Conservation (phyloP, 805 yeast species). For the Blastobotrys parvus region DNA sequence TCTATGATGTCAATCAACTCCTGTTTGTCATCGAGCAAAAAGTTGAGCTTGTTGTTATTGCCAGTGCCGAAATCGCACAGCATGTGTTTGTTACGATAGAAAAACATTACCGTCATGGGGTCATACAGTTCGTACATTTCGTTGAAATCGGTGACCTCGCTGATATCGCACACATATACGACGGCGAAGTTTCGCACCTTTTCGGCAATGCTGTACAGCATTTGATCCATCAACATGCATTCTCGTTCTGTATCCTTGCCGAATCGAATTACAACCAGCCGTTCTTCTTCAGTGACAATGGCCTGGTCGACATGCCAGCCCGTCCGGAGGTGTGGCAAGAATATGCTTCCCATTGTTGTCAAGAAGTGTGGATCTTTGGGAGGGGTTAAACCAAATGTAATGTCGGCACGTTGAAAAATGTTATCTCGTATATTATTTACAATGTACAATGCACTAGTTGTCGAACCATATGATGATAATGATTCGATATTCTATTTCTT, state of each 20-base stretch:
- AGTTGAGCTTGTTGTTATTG: constrained; percentile 88
- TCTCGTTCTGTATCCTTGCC: constrained; percentile 70
- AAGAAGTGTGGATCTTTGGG: neutral
- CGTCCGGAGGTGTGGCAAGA: constrained; percentile 68
- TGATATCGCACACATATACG: constrained; percentile 80
- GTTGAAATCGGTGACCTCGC: constrained; percentile 84
- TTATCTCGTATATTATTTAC: neutral
- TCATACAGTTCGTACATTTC: constrained; percentile 85
- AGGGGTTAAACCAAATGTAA: neutral
- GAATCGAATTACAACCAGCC: constrained; percentile 81
- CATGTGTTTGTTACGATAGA: constrained; percentile 86
- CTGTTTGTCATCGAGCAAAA: constrained; percentile 67
- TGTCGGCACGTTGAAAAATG: neutral
- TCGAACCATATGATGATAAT: neutral
- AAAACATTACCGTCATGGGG: constrained; percentile 89
- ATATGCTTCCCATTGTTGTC: constrained; percentile 62
- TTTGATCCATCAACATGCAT: constrained; percentile 87
- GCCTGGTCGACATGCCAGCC: constrained; percentile 99
- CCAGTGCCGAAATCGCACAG: constrained; percentile 99
- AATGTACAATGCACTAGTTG: neutral
- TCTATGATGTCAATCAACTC: constrained; percentile 89
- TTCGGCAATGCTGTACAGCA: constrained; percentile 70
- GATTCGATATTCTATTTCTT: constrained; percentile 20
- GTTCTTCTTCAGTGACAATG: constrained; percentile 75
- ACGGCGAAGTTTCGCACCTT: constrained; percentile 82